Percentiles rank a stretch among this genome's conserved stretches.
These are phyloP conservation scores for Polytolypa hystricis DNA, from an alignment of 2,329 filamentous ascomycete genomes.

Conservation along the genomic window DNA sequence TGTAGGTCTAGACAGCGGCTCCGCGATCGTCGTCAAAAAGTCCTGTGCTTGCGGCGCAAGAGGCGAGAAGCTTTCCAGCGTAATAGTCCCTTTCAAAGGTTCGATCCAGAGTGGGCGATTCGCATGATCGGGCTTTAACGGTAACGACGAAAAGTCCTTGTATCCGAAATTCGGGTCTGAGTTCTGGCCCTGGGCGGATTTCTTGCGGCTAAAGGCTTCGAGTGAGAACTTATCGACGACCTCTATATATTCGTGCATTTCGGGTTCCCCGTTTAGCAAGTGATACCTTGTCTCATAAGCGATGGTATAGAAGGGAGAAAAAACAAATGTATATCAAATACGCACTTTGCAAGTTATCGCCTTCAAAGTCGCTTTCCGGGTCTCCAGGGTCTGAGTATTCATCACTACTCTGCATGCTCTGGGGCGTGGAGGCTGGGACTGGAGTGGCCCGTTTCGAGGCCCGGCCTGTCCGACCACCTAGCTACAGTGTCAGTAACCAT, in stretches of 20 bases:
- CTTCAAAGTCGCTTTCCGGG: slow-evolving; percentile 37
- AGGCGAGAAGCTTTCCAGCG: slow-evolving; percentile 87
- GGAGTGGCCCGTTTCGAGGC: slow-evolving; percentile 39
- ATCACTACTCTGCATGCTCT: slow-evolving; percentile 42
- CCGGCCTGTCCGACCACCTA: slow-evolving; percentile 36
- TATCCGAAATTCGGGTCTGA: slow-evolving; percentile 48
- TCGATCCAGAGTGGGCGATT: slow-evolving; percentile 93
- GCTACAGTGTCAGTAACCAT: slow-evolving; percentile 13
- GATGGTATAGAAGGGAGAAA: too few relatives aligned
- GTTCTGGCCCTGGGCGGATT: slow-evolving; percentile 28
- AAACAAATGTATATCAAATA: slow-evolving; percentile 4
- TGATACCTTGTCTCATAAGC: slow-evolving; percentile 7
- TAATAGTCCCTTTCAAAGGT: slow-evolving; percentile 72
- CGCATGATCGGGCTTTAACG: slow-evolving; percentile 76
- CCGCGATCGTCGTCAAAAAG: slow-evolving; percentile 90
- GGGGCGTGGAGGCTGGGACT: slow-evolving; percentile 31
- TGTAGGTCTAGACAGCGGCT: slow-evolving; percentile 78
- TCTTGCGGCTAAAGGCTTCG: slow-evolving; percentile 39
- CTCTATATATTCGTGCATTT: slow-evolving; percentile 18
- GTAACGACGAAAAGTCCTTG: slow-evolving; percentile 71
- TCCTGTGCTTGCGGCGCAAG: slow-evolving; percentile 79
- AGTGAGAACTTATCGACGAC: slow-evolving; percentile 45
- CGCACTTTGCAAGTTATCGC: slow-evolving; percentile 36
- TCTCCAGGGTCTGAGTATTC: slow-evolving; percentile 46
- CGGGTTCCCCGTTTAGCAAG: neutral